Base-by-base conservation (phyloP, 495 filamentous ascomycete species). In the Neurospora sp. region DNA sequence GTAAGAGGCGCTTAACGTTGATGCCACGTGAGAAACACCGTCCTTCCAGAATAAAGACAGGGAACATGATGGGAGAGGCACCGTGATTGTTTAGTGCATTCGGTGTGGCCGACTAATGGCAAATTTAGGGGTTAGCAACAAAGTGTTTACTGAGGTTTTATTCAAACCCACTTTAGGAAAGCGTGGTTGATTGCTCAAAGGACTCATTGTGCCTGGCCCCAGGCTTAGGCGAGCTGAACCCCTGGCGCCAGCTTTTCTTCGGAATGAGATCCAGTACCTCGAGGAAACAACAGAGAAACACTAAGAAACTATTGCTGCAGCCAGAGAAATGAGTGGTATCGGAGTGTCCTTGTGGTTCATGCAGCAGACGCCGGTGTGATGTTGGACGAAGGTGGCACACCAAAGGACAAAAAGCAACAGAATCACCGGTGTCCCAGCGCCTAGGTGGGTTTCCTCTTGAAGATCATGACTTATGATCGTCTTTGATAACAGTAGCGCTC, bases 141-240 rank as follows among this genome's bases (percentile, higher is more conserved):
- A 39, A 54, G 31, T 38, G 62, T 71, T 69, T 79, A 76, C 78
- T 79, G 34, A 77, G 70, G 74, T 77, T 78, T 79, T 84, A 82
- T 83, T 83, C 75, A 82, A 28, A 77, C 69, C 82, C 79, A 62
- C 45, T 76, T 78, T 76, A 54, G 79, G 79, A 77, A 77, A 73
- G 37, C 8, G 39, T 54, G 37, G 8, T 62, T 45, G 42, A 70
- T 28, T 45, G 54, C 45, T n/a, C 28, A 37, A 42, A 31, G n/a
- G 62, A 31, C 13, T 17, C 21, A 11, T 62, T 62, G 54, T 28
- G 28, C 15, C 54, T 62, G 15, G 54, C 54, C 24, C 54, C 28
- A 62, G 24, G 21, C 54, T 62, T 62, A 2, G 54, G 13, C 54
- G 13, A 62, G 54, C 24, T 34, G 54, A 17, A 62, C 28, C 54